phyloP scores from a whole-genome alignment of 495 filamentous ascomycete genomes.

The Echria macrotheca region DNA sequence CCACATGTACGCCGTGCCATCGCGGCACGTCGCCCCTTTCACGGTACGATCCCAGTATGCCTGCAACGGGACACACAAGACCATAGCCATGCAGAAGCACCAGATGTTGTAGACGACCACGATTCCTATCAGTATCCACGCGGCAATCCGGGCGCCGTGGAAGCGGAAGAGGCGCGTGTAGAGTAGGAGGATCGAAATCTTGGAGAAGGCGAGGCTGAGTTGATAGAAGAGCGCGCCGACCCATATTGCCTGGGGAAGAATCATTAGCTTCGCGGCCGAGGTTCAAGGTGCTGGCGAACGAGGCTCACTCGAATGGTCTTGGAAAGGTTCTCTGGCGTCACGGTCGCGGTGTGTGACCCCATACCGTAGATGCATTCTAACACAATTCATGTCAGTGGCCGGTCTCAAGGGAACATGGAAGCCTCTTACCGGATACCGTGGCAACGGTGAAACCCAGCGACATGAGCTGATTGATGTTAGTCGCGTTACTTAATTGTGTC shows the following conservation, averaged over 20 bases:
- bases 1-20: not conserved
- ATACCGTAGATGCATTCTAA: not conserved
- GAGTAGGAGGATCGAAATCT: conserved; percentile 15
- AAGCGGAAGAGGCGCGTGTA: not conserved
- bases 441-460: not conserved
- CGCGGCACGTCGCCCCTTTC: conserved; percentile 10
- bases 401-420: not conserved
- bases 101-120: conserved; percentile 13
- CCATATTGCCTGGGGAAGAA: not conserved
- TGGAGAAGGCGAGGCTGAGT: not conserved
- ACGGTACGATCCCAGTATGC: conserved; percentile 8
- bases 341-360: not conserved
- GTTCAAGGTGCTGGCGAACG: too few species aligned
- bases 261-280: not conserved
- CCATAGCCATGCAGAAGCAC: conserved; percentile 7
- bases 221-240: not conserved
- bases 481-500: not conserved
- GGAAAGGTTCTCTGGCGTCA: too few species aligned
- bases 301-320: too few species aligned
- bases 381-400: not conserved
- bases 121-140: conserved; percentile 10
- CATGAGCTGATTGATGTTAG: not conserved
- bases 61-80: conserved; percentile 14
- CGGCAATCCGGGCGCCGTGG: not conserved
- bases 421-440: not conserved